These are phyloP conservation scores for Dittrichia graveolens DNA, from an alignment of 129 eudicot genomes.

Conservation along the genomic window DNA sequence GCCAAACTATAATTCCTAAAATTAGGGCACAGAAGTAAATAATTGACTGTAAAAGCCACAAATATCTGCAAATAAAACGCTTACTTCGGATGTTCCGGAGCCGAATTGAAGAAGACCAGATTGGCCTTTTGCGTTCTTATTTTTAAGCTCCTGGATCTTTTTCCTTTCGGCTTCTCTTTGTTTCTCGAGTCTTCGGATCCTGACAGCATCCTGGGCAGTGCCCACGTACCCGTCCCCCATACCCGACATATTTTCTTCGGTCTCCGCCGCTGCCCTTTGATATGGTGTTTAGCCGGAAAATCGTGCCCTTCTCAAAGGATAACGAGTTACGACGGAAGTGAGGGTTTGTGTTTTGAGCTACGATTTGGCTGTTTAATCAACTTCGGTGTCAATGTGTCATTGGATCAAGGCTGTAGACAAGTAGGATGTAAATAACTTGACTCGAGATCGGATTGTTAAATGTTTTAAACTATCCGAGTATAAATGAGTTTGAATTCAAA, in stretches of 20 bases:
- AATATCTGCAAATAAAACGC: constrained; percentile 4
- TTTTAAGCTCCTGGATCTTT: constrained; percentile 89
- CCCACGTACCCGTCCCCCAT: constrained; percentile 99
- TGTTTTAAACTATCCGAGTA: too few relatives aligned
- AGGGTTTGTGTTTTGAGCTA: constrained; percentile 25
- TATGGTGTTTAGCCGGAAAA: constrained; percentile 20
- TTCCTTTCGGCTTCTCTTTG: constrained; percentile 97
- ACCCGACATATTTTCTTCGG: constrained; percentile 72
- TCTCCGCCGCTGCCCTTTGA: neutral
- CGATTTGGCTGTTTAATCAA: neutral
- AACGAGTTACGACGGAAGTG: constrained; percentile 16
- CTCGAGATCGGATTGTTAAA: too few relatives aligned
- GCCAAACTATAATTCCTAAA: neutral
- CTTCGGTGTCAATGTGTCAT: too few relatives aligned
- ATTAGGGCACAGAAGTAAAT: constrained; percentile 14
- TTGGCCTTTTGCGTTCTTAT: constrained; percentile 83
- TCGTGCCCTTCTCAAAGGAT: neutral
- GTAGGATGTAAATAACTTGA: too few relatives aligned
- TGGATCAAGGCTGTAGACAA: too few relatives aligned
- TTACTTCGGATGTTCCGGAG: constrained; percentile 91
- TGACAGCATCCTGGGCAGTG: constrained; percentile 93
- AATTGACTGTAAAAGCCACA: neutral
- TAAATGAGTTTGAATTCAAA: too few relatives aligned
- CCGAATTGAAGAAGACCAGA: constrained; percentile 99
- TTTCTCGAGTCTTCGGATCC: constrained; percentile 94